Percentiles rank a stretch among this genome's conserved stretches.
Evolutionary conservation across 495 filamentous ascomycete species (phyloP).

Genomic region (Tuber brumale): DNA sequence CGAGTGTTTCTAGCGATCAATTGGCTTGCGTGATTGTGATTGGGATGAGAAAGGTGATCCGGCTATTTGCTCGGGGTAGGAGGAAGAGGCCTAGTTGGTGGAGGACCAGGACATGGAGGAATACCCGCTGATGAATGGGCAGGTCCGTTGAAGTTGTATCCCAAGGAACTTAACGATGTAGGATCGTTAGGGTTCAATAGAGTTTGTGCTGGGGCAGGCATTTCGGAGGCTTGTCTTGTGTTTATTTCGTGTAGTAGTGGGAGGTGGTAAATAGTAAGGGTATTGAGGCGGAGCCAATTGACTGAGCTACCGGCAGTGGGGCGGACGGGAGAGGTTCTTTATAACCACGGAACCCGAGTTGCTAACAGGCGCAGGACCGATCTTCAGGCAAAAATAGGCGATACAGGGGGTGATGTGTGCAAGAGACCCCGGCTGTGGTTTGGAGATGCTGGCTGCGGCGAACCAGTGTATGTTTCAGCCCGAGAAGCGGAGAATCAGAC

Average conservation of each 20-base stretch:
- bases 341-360: constrained; percentile 20
- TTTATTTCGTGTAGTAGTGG: neutral
- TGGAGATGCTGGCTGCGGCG: constrained; percentile 17
- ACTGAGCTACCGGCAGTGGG: constrained; percentile 16
- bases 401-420: constrained; percentile 13
- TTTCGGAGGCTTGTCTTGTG: constrained; percentile 22
- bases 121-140: constrained; percentile 28
- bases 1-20: neutral
- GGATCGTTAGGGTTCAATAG: constrained; percentile 42
- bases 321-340: constrained; percentile 27
- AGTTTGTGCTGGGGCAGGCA: constrained; percentile 41
- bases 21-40: constrained; percentile 3
- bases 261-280: neutral
- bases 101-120: constrained; percentile 40
- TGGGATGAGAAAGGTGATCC: constrained; percentile 1
- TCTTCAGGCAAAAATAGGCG: constrained; percentile 38
- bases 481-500: constrained; percentile 3
- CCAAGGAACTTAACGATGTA: constrained; percentile 40
- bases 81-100: constrained; percentile 42
- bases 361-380: constrained; percentile 11
- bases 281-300: constrained; percentile 15
- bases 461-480: constrained; percentile 35
- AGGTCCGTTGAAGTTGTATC: constrained; percentile 43
- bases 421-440: constrained; percentile 2
- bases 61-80: constrained; percentile 39